phyloP scores from a whole-genome alignment of 1,284 basidiomycete species.

The Austropuccinia psidii region DNA sequence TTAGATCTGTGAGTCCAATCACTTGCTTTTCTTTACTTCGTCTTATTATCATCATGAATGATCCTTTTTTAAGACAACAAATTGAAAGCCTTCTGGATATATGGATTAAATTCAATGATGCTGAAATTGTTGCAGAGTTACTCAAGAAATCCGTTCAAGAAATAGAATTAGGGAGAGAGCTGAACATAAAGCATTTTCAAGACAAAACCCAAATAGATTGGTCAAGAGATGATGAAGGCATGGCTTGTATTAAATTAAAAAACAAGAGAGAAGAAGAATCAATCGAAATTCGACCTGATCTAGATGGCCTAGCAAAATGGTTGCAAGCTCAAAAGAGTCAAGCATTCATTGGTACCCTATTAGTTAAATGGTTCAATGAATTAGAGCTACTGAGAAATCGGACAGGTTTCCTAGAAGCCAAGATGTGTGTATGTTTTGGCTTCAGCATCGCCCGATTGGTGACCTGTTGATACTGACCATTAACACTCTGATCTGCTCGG shows the following conservation, averaged over 20 bases:
- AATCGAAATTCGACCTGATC: conserved; percentile 1
- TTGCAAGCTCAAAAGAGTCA: neutral
- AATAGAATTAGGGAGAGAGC: conserved; percentile 16
- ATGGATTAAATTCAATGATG: conserved; percentile 8
- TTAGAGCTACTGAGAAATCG: neutral
- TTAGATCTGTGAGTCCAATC: too few relatives aligned
- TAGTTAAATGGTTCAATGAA: conserved; percentile 16
- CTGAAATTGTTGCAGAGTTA: neutral
- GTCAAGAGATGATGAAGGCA: conserved; percentile 12
- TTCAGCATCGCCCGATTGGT: too few relatives aligned
- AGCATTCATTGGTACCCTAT: neutral
- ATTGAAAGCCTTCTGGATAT: neutral
- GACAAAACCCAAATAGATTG: too few relatives aligned
- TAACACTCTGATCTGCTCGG: too few relatives aligned
- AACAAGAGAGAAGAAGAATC: neutral
- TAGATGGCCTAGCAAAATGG: conserved; percentile 2
- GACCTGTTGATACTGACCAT: too few relatives aligned
- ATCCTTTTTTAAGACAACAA: neutral
- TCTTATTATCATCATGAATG: too few relatives aligned
- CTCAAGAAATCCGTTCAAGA: conserved; percentile 5
- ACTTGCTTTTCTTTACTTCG: too few relatives aligned
- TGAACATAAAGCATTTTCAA: neutral
- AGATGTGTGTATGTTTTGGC: conserved; percentile 30
- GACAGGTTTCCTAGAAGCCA: conserved; percentile 16
- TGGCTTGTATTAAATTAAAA: neutral